A percentile compares a stretch with the other conserved stretches of the same genome.
Evolutionary conservation across 805 yeast species (phyloP).

Genomic region (Candida hungchunana): DNA sequence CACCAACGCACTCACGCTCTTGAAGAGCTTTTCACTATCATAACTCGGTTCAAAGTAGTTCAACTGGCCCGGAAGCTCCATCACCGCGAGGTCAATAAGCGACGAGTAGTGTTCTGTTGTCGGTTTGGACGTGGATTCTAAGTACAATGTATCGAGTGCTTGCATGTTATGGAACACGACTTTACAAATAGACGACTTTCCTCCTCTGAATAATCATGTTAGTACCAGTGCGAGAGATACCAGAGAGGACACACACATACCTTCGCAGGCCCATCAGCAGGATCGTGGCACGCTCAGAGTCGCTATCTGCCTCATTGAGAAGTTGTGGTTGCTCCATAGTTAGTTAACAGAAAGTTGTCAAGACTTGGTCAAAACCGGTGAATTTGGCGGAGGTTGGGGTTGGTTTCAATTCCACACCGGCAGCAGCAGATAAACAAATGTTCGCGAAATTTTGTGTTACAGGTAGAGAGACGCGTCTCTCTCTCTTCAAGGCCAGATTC

Average conservation of each 20-base stretch:
- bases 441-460: too few relatives aligned
- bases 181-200: slow-evolving; percentile 92
- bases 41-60: slow-evolving; percentile 83
- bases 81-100: slow-evolving; percentile 78
- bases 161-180: slow-evolving; percentile 97
- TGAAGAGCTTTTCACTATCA: slow-evolving; percentile 72
- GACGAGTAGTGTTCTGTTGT: slow-evolving; percentile 81
- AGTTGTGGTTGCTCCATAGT: slow-evolving; percentile 10
- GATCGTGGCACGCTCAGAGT: slow-evolving; percentile 67
- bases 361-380: too few relatives aligned
- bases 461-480: too few relatives aligned
- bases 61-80: slow-evolving; percentile 94
- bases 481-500: too few relatives aligned
- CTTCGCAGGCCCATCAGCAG: slow-evolving; percentile 82
- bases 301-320: slow-evolving; percentile 33
- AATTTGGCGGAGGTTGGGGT: too few relatives aligned
- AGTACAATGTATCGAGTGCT: slow-evolving; percentile 85
- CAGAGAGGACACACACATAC: too few relatives aligned
- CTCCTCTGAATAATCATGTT: slow-evolving; percentile 41
- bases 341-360: background rate
- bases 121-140: slow-evolving; percentile 88
- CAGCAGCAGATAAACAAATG: too few relatives aligned
- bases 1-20: slow-evolving; percentile 83
- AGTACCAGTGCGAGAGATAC: too few relatives aligned
- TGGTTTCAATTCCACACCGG: too few relatives aligned